Base-by-base conservation (phyloP, 495 filamentous ascomycete genomes). In the Penicillium herquei region DNA sequence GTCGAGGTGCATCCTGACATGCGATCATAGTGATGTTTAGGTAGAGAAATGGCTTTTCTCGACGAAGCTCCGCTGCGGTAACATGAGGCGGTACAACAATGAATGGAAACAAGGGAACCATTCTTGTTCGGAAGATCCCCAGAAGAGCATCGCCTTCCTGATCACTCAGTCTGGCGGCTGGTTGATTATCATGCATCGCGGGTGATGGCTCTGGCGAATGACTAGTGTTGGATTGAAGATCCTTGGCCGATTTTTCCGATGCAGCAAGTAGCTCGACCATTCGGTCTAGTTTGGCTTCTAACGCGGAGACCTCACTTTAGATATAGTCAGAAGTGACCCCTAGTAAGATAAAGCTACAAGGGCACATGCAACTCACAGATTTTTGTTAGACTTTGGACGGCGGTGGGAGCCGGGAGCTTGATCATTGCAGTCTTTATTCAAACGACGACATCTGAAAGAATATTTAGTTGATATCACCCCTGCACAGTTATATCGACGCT, bases 21-120 rank as follows among this genome's bases (percentile, higher is more conserved):
- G 71, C 59, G 11, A 78, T 65, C 26, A 76, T 71, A 53, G 70
- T 58, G 21, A 77, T 67, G 12, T 66, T 69, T 26, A 73, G 52
- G 11, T 70, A 66, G 9, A 75, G 56, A 43, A 77, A 77, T 12
- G 71, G 70, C 33, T 66, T 67, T 37, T 64, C 68, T 41, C 57
- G 64, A 5, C 61, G 62, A 8, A 77, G 51, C 3, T 60, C 55
- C 34, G 62, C 59, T 11, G 63, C 61, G 0, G 67, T 71, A n/a
- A 62, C 48, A 32, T 57, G 6, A 3, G 56, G 11, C 5, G 70
- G 60, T 3, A 74, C 67, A 9, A 62, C 41, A 7, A 77, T 57
- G 35, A 77, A 77, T 9, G 74, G 74, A 39, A 77, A 75, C n/a
- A 65, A 58, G 35, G 67, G 57, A 12, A 63, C 21, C 57, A 65